These are phyloP conservation scores for Calophaca sinica DNA, from an alignment of 306 rosid genomes.

Conservation along the genomic window DNA sequence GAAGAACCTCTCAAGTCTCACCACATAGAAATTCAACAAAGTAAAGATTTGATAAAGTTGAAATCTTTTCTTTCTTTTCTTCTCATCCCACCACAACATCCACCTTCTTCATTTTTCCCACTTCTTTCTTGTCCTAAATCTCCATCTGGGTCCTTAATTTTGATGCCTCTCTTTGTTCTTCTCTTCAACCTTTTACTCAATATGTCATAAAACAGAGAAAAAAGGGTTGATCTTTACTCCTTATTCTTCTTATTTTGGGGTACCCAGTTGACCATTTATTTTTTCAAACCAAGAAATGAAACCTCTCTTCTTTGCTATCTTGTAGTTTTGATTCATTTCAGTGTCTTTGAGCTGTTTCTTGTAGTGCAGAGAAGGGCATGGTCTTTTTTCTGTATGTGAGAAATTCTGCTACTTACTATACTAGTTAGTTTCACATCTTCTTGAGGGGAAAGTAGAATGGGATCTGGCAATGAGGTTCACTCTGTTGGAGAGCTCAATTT, in stretches of 20 bases:
- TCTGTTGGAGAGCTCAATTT: constrained; percentile 72
- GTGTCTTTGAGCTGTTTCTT: constrained; percentile 15
- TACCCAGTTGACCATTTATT: too few relatives aligned
- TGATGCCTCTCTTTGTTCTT: background rate
- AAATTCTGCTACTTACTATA: constrained; percentile 4
- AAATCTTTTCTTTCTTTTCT: background rate
- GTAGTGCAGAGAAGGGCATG: constrained; percentile 42
- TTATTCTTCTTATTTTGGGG: too few relatives aligned
- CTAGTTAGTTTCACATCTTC: constrained; percentile 40
- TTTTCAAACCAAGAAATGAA: constrained; percentile 9
- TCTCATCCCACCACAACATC: constrained; percentile 5
- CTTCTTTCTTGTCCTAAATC: background rate
- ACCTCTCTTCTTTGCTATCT: background rate
- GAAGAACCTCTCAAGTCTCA: background rate
- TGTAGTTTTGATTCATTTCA: constrained; percentile 33
- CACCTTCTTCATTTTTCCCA: background rate
- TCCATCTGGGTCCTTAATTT: constrained; percentile 6
- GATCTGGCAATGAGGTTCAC: constrained; percentile 90
- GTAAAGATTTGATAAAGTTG: background rate
- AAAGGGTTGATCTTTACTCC: background rate
- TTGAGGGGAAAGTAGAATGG: constrained; percentile 58
- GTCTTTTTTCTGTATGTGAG: constrained; percentile 39
- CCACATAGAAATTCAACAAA: background rate
- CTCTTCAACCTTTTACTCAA: constrained; percentile 1
- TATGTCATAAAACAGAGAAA: background rate